Evolutionary conservation across 2,329 filamentous ascomycete species (phyloP).

Genomic region (Magnaporthiopsis incrustans): DNA sequence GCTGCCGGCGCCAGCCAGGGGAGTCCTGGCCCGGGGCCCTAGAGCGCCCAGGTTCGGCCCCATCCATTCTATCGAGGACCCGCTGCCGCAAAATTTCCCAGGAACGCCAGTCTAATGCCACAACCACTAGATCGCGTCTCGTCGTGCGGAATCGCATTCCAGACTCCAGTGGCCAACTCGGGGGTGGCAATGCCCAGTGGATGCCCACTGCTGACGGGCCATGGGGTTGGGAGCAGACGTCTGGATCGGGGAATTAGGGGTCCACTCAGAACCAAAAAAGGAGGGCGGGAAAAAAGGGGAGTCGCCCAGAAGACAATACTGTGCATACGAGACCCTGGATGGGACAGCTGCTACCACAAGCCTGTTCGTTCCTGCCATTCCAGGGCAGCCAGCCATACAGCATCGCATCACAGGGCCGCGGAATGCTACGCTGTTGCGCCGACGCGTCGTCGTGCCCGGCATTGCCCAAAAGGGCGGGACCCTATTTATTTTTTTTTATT

Average conservation of each 20-base stretch:
- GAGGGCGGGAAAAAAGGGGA: not conserved
- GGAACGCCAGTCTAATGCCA: not conserved
- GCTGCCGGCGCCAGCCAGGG: not conserved
- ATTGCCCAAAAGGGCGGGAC: not conserved
- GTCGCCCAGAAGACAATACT: not conserved
- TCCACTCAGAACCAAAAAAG: not conserved
- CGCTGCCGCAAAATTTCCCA: not conserved
- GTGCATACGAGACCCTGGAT: not conserved
- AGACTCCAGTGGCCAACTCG: not conserved
- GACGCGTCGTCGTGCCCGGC: not conserved
- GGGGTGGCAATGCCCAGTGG: not conserved
- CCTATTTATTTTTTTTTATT: not conserved
- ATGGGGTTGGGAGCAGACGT: not conserved
- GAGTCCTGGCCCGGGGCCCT: too few species aligned
- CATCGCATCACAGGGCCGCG: not conserved
- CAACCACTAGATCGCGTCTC: not conserved
- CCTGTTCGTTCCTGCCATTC: not conserved
- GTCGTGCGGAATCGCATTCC: not conserved
- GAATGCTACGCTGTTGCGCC: not conserved
- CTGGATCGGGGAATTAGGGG: not conserved
- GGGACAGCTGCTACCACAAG: not conserved
- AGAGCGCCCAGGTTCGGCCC: too few species aligned
- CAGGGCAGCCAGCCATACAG: not conserved
- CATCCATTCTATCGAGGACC: not conserved
- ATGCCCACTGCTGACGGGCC: not conserved